Conservation (phyloP, 1,139 yeast genomes). For the Yamadazyma dendronema region DNA sequence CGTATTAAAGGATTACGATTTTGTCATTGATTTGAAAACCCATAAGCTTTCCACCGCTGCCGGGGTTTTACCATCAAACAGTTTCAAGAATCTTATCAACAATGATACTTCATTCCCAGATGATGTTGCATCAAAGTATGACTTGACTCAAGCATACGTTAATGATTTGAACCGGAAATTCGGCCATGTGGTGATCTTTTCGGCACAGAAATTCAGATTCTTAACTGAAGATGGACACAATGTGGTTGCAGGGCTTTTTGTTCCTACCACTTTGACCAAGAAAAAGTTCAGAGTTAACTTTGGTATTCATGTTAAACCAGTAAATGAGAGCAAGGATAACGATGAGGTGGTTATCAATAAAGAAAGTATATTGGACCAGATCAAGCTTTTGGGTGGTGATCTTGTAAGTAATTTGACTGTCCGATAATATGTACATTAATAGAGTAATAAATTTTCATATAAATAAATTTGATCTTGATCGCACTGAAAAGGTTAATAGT, state of each 20-base stretch:
- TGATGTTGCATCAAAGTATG: conserved; percentile 46
- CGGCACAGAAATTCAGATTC: conserved; percentile 53
- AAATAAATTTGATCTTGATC: too few relatives aligned
- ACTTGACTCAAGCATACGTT: conserved; percentile 54
- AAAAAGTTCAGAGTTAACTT: conserved; percentile 77
- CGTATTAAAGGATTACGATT: conserved; percentile 80
- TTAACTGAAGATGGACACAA: conserved; percentile 50
- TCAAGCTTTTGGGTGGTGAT: conserved; percentile 75
- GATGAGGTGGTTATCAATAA: conserved; percentile 67
- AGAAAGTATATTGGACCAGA: conserved; percentile 72
- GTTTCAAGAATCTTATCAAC: conserved; percentile 62
- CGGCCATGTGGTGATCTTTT: conserved; percentile 58
- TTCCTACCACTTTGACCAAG: conserved; percentile 55
- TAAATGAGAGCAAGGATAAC: conserved; percentile 34
- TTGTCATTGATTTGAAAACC: conserved; percentile 60
- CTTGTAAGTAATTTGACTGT: conserved; percentile 36
- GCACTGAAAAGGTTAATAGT: too few relatives aligned
- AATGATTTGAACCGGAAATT: conserved; percentile 57
- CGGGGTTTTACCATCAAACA: conserved; percentile 53
- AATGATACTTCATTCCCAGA: conserved; percentile 42
- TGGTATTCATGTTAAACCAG: conserved; percentile 73
- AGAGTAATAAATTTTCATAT: not conserved
- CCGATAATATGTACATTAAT: conserved; percentile 5
- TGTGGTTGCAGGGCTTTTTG: conserved; percentile 76
- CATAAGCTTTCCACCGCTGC: conserved; percentile 43